phyloP scores from a whole-genome alignment of 2,329 filamentous ascomycete genomes.

The Fusarium sp. region DNA sequence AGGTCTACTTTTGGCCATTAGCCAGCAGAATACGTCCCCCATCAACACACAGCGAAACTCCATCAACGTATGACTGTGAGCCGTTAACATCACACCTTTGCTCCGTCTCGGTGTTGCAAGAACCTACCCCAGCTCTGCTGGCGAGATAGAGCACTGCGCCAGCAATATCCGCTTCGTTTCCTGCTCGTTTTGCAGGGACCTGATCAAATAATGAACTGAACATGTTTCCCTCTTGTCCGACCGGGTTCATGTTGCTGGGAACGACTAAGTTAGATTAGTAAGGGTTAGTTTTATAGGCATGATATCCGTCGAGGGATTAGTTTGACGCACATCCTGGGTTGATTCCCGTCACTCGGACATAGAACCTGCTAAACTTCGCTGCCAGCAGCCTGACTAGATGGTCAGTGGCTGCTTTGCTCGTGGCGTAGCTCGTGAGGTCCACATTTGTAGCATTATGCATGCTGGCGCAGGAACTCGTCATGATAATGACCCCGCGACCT shows the following conservation, averaged over 20 bases:
- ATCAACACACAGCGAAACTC: conserved; percentile 45
- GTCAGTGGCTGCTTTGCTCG: conserved; percentile 63
- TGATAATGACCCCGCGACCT: conserved; percentile 57
- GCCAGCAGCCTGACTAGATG: conserved; percentile 61
- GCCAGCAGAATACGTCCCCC: conserved; percentile 45
- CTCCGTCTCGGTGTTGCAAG: background rate
- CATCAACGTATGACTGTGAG: conserved; percentile 45
- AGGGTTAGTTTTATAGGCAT: background rate
- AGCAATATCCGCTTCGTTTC: conserved; percentile 46
- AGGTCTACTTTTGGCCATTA: conserved; percentile 41
- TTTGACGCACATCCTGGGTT: conserved; percentile 46
- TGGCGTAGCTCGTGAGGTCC: conserved; percentile 62
- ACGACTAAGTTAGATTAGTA: conserved; percentile 40
- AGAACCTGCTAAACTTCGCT: conserved; percentile 54
- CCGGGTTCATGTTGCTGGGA: conserved; percentile 48
- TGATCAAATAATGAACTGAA: conserved; percentile 47
- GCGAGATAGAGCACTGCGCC: conserved; percentile 44
- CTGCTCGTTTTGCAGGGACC: conserved; percentile 46
- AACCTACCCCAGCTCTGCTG: conserved; percentile 47
- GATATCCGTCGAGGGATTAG: background rate
- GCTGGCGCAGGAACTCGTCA: conserved; percentile 63
- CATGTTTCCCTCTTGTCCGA: conserved; percentile 46
- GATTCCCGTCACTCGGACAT: conserved; percentile 47
- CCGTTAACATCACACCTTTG: background rate
- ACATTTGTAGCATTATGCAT: conserved; percentile 64